Conservation (phyloP, 2,329 filamentous ascomycete species). For the Rhynchosporium agropyri region DNA sequence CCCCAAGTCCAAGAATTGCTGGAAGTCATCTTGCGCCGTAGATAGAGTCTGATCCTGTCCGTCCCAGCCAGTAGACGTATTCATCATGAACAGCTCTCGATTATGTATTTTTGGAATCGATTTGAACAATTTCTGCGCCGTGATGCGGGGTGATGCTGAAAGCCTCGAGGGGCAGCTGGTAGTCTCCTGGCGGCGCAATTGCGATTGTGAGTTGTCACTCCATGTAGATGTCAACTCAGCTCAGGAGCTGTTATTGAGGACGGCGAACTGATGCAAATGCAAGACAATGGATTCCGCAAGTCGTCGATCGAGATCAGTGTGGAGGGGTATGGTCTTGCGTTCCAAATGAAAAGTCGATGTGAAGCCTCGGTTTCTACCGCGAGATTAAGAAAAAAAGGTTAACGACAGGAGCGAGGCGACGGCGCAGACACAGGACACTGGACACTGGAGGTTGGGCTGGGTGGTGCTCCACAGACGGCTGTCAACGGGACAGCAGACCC, state of each 20-base stretch:
- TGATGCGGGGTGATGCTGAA: slow-evolving; percentile 19
- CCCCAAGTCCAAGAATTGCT: slow-evolving; percentile 65
- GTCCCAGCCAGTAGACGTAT: slow-evolving; percentile 50
- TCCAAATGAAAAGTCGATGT: not conserved
- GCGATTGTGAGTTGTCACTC: slow-evolving; percentile 23
- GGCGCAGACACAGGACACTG: not conserved
- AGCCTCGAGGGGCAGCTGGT: slow-evolving; percentile 17
- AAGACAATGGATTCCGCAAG: slow-evolving; percentile 1
- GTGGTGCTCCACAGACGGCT: not conserved
- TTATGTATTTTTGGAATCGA: not conserved
- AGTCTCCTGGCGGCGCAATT: slow-evolving; percentile 13
- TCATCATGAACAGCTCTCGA: slow-evolving; percentile 35
- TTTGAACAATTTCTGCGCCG: slow-evolving; percentile 9
- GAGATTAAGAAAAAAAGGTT: not conserved
- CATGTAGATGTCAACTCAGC: slow-evolving; percentile 24
- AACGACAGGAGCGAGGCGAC: not conserved
- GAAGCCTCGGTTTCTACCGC: slow-evolving; percentile 9
- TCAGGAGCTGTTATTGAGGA: slow-evolving; percentile 1
- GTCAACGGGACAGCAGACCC: not conserved
- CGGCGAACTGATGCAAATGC: not conserved
- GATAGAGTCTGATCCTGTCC: slow-evolving; percentile 59
- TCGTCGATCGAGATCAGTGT: not conserved
- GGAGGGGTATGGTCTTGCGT: slow-evolving; percentile 1
- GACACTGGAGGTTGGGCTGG: too few species aligned
- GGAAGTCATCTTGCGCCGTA: slow-evolving; percentile 61